Base-by-base conservation (phyloP, 2,329 filamentous ascomycete genomes). In the Xylariales sp. region DNA sequence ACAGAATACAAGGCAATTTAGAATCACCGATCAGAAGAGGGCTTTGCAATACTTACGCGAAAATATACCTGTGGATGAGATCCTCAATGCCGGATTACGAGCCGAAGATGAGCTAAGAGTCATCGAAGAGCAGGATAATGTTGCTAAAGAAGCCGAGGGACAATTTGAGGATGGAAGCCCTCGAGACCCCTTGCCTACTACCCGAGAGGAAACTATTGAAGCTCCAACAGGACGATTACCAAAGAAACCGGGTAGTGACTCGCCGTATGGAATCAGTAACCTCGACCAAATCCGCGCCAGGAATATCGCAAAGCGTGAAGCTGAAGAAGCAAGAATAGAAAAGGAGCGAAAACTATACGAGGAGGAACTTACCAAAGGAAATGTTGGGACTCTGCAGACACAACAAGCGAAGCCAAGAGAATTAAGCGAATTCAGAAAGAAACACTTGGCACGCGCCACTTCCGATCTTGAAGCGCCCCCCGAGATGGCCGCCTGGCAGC, bases 31-130 rank as follows among this genome's bases (percentile, higher is more conserved):
- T 66, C 79, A 84, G 16, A 75, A 78, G 16, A 81, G 74, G 49
- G 89, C 83, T 0, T 78, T 91, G 63, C 78, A 77, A 41, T 90
- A 89, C 75, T 80, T 91, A 49, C 84, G 89, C 58, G 78, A 81
- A 23, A 81, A 81, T 52, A 81, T 87, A 0, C 83, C 84, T 0
- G 86, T 91, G 3, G 84, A 91, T 67, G 89, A 91, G 76, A 78
- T 89, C 34, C 78, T 85, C 71, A 90, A 88, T 71, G 88, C 88
- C 2, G 87, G 87, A 0, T 78, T 89, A 59, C 82, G 88, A 56
- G 89, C 88, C 14, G 88, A 91, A 78, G 86, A 90, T 64, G 89
- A 91, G 78, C 82, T 91, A 58, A 81, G 80, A 23, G 81, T 81
- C 65, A 77, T 90, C 70, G 87, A 89, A 63, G 71, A 60, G 57